phyloP scores from a whole-genome alignment of 176 grass and related monocot species.

The Hsuehochloa calcarea region DNA sequence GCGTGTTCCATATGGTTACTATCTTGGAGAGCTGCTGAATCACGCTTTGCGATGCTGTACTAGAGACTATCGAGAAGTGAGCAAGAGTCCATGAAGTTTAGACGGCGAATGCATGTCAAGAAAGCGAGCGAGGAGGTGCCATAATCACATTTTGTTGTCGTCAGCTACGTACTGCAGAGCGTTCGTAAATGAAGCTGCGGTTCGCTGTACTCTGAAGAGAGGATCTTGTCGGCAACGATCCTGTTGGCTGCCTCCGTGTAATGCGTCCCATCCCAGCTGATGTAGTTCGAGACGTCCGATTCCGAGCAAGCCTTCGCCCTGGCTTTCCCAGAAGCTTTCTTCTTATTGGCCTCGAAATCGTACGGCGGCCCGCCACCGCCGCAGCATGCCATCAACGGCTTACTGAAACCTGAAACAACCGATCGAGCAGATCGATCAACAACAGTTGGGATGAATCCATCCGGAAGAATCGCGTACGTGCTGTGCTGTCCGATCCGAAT shows the following conservation, averaged over 20 bases:
- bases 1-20: not conserved
- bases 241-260: too few species aligned
- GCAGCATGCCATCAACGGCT: conserved; percentile 52
- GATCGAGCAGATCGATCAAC: not conserved
- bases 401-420: conserved; percentile 34
- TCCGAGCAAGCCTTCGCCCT: conserved; percentile 33
- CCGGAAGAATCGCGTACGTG: too few species aligned
- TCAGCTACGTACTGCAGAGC: not conserved
- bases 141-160: not conserved
- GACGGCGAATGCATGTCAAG: too few species aligned
- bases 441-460: not conserved
- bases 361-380: conserved; percentile 43
- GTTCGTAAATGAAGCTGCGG: not conserved
- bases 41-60: not conserved
- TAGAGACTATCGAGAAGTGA: too few species aligned
- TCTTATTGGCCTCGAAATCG: conserved; percentile 15
- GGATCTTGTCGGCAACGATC: conserved; percentile 12
- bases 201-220: conserved; percentile 24
- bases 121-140: too few species aligned
- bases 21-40: not conserved
- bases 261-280: not conserved
- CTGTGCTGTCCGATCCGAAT: not conserved
- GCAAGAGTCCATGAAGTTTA: too few species aligned
- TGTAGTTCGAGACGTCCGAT: not conserved
- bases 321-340: conserved; percentile 10